phyloP scores from a whole-genome alignment of 179 eudicot species.

The Drosera spatulata region DNA sequence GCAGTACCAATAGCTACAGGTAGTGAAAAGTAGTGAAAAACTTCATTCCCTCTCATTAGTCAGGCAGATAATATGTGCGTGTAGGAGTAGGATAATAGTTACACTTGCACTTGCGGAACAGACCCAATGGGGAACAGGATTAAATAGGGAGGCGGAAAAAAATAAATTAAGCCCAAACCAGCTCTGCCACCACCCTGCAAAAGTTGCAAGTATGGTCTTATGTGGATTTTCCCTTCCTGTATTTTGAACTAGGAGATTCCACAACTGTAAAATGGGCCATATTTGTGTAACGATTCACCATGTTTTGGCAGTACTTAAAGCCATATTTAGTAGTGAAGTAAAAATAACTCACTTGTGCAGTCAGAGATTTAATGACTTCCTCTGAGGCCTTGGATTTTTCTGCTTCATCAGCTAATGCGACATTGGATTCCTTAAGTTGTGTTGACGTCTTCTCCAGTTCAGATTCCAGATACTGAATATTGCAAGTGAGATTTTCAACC shows the following conservation, averaged over 20 bases:
- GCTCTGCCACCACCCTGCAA: not conserved
- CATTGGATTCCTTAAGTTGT: constrained; percentile 62
- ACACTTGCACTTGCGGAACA: too few species aligned
- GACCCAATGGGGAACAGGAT: too few species aligned
- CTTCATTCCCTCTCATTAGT: too few species aligned
- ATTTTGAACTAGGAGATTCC: not conserved
- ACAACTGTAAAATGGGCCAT: not conserved
- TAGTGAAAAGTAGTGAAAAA: too few species aligned
- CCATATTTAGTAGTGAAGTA: not conserved
- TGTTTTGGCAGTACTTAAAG: not conserved
- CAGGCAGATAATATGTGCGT: too few species aligned
- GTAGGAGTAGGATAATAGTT: too few species aligned
- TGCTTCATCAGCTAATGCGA: constrained; percentile 65
- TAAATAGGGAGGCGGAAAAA: too few species aligned
- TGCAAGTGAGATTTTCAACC: constrained; percentile 59
- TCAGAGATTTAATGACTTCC: constrained; percentile 75
- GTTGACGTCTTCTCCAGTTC: constrained; percentile 55
- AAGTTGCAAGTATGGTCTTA: not conserved
- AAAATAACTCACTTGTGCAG: constrained; percentile 56
- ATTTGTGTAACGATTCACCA: not conserved
- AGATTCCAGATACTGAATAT: constrained; percentile 46
- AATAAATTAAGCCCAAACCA: not conserved
- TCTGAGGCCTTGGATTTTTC: constrained; percentile 80
- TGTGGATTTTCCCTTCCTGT: not conserved
- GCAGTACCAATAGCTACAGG: too few species aligned